A percentile compares a stretch with the other conserved stretches of the same genome.
phyloP scores from a whole-genome alignment of 73 alveolate species.

The Uronychia setigera region DNA sequence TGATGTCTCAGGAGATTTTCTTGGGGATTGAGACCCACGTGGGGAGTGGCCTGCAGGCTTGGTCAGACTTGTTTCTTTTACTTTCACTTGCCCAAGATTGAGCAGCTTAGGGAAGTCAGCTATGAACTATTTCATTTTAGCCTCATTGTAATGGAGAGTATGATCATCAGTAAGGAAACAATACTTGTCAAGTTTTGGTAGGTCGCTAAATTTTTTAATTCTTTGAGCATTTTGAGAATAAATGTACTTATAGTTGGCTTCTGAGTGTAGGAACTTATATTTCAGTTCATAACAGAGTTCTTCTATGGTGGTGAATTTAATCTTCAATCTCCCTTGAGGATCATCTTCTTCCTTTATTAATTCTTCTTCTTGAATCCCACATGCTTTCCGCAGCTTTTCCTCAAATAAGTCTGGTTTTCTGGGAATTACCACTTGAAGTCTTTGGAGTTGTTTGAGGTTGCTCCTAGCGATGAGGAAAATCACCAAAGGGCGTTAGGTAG shows the following conservation, averaged over 20 bases:
- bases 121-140: background rate
- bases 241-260: background rate
- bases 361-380: too few relatives aligned
- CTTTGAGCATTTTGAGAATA: background rate
- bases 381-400: too few relatives aligned
- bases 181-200: background rate
- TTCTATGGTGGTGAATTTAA: background rate
- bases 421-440: too few relatives aligned
- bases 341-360: too few relatives aligned
- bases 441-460: too few relatives aligned
- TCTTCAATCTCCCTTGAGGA: background rate
- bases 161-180: background rate
- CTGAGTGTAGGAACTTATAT: background rate
- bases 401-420: too few relatives aligned
- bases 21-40: background rate
- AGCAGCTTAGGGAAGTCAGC: background rate
- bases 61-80: background rate
- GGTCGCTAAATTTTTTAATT: background rate
- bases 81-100: background rate
- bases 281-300: background rate
- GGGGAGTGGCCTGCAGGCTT: conserved; percentile 1
- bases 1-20: background rate
- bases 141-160: background rate
- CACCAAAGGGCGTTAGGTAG: too few relatives aligned
- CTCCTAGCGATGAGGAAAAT: too few relatives aligned